Conservation (phyloP, 352 stramenopile species). For the Globisporangium cylindrosporum region DNA sequence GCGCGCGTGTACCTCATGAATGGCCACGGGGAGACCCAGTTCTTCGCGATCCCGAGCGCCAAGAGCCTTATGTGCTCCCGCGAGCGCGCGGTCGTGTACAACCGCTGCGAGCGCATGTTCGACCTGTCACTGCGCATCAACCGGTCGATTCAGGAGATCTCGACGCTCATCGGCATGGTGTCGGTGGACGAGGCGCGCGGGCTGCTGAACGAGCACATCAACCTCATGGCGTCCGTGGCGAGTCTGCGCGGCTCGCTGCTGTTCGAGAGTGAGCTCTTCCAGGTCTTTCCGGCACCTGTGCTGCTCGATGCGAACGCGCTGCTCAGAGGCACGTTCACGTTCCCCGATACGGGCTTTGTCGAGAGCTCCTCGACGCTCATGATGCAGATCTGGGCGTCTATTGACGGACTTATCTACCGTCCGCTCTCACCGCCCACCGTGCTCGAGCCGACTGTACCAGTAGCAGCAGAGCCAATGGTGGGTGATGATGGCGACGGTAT, state of each 20-base stretch:
- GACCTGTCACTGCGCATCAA: conserved; percentile 87
- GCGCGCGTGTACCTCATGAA: conserved; percentile 86
- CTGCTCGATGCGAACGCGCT: conserved; percentile 78
- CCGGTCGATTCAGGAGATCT: conserved; percentile 85
- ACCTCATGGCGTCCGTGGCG: conserved; percentile 78
- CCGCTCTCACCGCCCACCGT: conserved; percentile 63
- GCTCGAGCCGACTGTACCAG: conserved; percentile 28
- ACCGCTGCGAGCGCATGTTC: conserved; percentile 85
- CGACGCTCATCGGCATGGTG: conserved; percentile 76
- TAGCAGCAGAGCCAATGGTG: conserved; percentile 8
- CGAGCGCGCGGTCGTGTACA: conserved; percentile 76
- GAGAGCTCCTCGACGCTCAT: conserved; percentile 68
- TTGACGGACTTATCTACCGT: conserved; percentile 79
- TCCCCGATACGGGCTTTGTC: conserved; percentile 51
- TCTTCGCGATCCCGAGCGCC: conserved; percentile 49
- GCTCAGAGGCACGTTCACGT: conserved; percentile 56
- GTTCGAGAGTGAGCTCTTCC: conserved; percentile 85
- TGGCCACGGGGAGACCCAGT: conserved; percentile 63
- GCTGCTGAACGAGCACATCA: conserved; percentile 82
- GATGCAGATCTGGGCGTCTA: conserved; percentile 85
- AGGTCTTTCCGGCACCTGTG: conserved; percentile 79
- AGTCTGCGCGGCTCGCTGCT: conserved; percentile 72
- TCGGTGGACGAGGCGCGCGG: conserved; percentile 73
- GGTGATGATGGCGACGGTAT: not conserved
- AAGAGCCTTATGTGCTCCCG: conserved; percentile 74